These are phyloP conservation scores for Cardamine occulta DNA, from an alignment of 345 rosid genomes.

Conservation along the genomic window DNA sequence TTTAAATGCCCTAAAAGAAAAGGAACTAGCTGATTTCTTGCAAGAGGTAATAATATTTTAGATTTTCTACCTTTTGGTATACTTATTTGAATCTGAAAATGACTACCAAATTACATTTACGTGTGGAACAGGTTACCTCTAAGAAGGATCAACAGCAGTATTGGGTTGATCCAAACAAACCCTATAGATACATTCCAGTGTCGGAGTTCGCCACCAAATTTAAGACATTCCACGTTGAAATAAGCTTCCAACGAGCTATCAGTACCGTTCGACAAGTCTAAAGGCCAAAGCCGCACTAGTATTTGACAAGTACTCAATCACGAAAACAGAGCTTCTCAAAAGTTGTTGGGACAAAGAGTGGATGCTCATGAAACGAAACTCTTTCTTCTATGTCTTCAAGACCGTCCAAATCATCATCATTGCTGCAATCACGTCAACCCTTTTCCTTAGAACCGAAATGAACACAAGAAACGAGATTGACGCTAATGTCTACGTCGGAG, in stretches of 20 bases:
- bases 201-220: slow-evolving; percentile 56
- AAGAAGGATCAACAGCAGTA: slow-evolving; percentile 84
- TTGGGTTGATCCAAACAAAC: slow-evolving; percentile 59
- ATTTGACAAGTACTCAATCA: slow-evolving; percentile 58
- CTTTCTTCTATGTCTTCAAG: slow-evolving; percentile 65
- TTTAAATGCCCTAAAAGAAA: slow-evolving; percentile 77
- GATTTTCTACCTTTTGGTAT: background rate
- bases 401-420: slow-evolving; percentile 62
- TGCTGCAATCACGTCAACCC: slow-evolving; percentile 48
- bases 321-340: slow-evolving; percentile 60
- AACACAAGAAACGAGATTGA: slow-evolving; percentile 40
- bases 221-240: slow-evolving; percentile 67
- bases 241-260: slow-evolving; percentile 53
- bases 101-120: background rate
- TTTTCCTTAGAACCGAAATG: slow-evolving; percentile 44
- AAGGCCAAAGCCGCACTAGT: slow-evolving; percentile 64
- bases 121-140: slow-evolving; percentile 66
- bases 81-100: background rate
- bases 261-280: slow-evolving; percentile 57
- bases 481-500: slow-evolving; percentile 36
- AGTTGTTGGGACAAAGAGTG: slow-evolving; percentile 78
- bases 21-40: slow-evolving; percentile 82
- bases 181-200: slow-evolving; percentile 61
- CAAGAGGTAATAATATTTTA: slow-evolving; percentile 62
- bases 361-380: slow-evolving; percentile 66